These are phyloP conservation scores for Aplosporella prunicola DNA, from an alignment of 2,329 filamentous ascomycete species.

Conservation along the genomic window DNA sequence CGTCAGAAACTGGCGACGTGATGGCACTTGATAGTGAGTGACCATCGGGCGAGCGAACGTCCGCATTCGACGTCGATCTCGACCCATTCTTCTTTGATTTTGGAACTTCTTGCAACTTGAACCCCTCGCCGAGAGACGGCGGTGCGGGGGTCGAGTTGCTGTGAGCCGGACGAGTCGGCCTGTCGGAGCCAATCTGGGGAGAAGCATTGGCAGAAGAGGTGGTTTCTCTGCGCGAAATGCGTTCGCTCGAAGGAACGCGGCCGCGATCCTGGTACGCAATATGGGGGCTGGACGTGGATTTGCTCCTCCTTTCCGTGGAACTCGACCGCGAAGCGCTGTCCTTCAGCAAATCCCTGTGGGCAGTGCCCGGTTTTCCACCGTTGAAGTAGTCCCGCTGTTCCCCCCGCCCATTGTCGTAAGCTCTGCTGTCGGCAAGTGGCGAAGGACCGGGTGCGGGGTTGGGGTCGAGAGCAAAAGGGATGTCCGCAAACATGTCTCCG, in stretches of 20 bases:
- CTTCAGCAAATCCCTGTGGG: slow-evolving; percentile 33
- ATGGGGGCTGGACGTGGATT: slow-evolving; percentile 57
- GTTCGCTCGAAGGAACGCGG: slow-evolving; percentile 48
- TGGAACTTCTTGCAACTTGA: slow-evolving; percentile 74
- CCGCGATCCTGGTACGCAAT: slow-evolving; percentile 86
- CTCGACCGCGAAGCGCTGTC: slow-evolving; percentile 36
- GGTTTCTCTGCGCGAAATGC: slow-evolving; percentile 37
- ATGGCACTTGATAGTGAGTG: slow-evolving; percentile 9
- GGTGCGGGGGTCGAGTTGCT: slow-evolving; percentile 22
- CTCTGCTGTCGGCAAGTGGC: slow-evolving; percentile 25
- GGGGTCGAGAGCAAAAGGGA: slow-evolving; percentile 44
- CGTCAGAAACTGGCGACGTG: slow-evolving; percentile 6
- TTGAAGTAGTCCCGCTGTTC: slow-evolving; percentile 36
- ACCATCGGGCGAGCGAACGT: slow-evolving; percentile 27
- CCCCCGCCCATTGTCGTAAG: slow-evolving; percentile 22
- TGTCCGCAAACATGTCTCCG: slow-evolving; percentile 31
- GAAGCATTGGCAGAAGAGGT: slow-evolving; percentile 18
- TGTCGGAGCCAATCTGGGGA: slow-evolving; percentile 38
- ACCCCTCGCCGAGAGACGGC: slow-evolving; percentile 35
- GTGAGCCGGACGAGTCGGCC: slow-evolving; percentile 32
- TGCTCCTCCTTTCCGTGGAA: slow-evolving; percentile 33
- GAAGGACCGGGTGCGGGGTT: slow-evolving; percentile 35
- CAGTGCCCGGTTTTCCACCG: slow-evolving; percentile 19
- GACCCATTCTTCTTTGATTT: slow-evolving; percentile 48
- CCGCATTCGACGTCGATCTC: slow-evolving; percentile 37